Evolutionary conservation across 2,329 filamentous ascomycete genomes (phyloP).

Genomic region (Scorias spongiosa): DNA sequence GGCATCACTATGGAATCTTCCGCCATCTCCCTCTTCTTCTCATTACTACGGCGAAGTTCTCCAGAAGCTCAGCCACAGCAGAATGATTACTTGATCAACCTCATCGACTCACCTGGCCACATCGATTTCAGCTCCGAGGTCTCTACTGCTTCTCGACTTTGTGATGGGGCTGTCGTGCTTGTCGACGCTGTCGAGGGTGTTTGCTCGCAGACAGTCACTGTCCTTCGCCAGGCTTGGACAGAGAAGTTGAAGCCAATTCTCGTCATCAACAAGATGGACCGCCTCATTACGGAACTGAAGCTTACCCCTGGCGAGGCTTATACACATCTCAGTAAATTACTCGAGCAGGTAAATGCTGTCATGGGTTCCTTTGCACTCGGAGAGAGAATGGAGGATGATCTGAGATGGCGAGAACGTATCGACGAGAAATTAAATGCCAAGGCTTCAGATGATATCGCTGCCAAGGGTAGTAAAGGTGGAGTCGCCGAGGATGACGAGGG

Average conservation of each 20-base stretch:
- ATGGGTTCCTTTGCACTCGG: conserved; percentile 96
- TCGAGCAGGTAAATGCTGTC: conserved; percentile 95
- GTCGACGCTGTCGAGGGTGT: conserved; percentile 97
- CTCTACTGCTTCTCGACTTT: conserved; percentile 83
- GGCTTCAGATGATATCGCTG: conserved; percentile 24
- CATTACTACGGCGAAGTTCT: conserved; percentile 61
- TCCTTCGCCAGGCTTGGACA: conserved; percentile 84
- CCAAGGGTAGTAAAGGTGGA: conserved; percentile 30
- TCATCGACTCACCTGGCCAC: conserved; percentile 95
- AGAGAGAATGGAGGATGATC: conserved; percentile 94
- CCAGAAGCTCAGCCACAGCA: conserved; percentile 40
- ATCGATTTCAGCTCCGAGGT: conserved; percentile 99
- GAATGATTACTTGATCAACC: conserved; percentile 87
- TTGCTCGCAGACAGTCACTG: conserved; percentile 95
- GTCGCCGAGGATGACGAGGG: conserved; percentile 41
- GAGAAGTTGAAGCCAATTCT: conserved; percentile 90
- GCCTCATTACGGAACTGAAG: conserved; percentile 82
- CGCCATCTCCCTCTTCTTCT: conserved; percentile 91
- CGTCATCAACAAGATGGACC: conserved; percentile 97
- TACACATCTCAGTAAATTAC: conserved; percentile 68
- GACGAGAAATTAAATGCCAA: conserved; percentile 69
- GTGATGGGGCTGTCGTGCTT: conserved; percentile 84
- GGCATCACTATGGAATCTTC: conserved; percentile 99
- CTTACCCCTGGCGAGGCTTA: conserved; percentile 87
- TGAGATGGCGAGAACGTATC: conserved; percentile 87